Conservation (phyloP, 768 basidiomycete genomes). For the Artomyces pyxidatus region DNA sequence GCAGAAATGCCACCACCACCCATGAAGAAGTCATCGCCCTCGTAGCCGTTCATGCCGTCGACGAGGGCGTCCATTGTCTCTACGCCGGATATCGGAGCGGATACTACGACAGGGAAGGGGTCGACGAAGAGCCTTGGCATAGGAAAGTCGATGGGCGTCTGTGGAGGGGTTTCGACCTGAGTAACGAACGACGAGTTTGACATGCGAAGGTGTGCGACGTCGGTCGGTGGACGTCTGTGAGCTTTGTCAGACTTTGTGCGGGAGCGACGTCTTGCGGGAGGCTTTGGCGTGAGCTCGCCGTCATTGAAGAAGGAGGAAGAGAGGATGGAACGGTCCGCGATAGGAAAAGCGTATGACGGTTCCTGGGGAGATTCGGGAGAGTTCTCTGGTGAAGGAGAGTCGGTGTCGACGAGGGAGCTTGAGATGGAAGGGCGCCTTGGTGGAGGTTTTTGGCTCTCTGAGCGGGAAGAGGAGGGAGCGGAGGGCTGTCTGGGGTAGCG, state of each 20-base stretch:
- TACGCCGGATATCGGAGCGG: slow-evolving; percentile 71
- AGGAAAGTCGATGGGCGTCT: slow-evolving; percentile 52
- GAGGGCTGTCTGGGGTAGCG: slow-evolving; percentile 42
- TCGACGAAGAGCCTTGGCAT: slow-evolving; percentile 21
- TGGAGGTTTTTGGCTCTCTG: not conserved
- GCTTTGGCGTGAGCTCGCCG: slow-evolving; percentile 8
- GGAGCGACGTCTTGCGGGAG: slow-evolving; percentile 9
- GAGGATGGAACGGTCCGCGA: not conserved
- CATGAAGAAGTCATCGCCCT: slow-evolving; percentile 46
- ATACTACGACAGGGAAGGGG: slow-evolving; percentile 49
- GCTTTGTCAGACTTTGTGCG: slow-evolving; percentile 7
- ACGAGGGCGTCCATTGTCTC: slow-evolving; percentile 86
- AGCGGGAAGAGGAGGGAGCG: slow-evolving; percentile 28
- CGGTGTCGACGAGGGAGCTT: slow-evolving; percentile 5
- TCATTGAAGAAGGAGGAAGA: not conserved
- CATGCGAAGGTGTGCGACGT: slow-evolving; percentile 31
- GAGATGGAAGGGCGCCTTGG: slow-evolving; percentile 2
- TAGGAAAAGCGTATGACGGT: not conserved
- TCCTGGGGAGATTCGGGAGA: slow-evolving; percentile 1
- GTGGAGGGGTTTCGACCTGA: slow-evolving; percentile 64
- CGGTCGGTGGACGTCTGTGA: slow-evolving; percentile 3
- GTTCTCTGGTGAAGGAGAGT: slow-evolving; percentile 6
- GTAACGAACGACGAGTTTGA: slow-evolving; percentile 60
- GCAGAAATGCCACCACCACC: slow-evolving; percentile 31
- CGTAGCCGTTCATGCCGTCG: slow-evolving; percentile 76